Evolutionary conservation across 2,329 filamentous ascomycete genomes (phyloP), one percentile per base, ranked within the genome.

Genomic region (Aureobasidium pullulans): DNA sequence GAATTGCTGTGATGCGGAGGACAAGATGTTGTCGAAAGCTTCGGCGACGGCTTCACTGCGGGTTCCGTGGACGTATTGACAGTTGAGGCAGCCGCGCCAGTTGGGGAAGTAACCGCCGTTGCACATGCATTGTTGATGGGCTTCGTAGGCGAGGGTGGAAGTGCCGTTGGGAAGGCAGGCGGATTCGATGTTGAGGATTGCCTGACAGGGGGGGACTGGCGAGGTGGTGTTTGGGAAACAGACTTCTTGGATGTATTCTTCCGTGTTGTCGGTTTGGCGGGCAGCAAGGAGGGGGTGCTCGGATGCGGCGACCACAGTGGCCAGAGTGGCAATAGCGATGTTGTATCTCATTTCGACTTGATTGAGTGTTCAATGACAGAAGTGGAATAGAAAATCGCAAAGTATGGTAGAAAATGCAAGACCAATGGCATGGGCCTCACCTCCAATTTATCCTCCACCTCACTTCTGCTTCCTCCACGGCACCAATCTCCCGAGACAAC

Each of bases 21-120:
- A 62, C 37, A 78, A 63, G 46, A 78, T 70, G 16, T 62, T 60
- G 15, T 67, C 61, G 66, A 71, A 76, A 61, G 70, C 72, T 10
- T 62, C 63, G 28, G 68, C 64, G 58, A 73, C 71, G 16, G 66
- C 70, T 62, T 72, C 68, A 29, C 69, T 72, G 43, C 74, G 72
- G 7, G 70, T 68, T 47, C 75, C 76, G 65, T 78, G 75, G 13
- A 73, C 65, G 43, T 67, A 68, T 13, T 77, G 68, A 63, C 76
- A 79, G 34, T 70, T 61, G 34, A 75, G 72, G 65, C 76, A 79
- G 53, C 69, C 73, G 9, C 68, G 57, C 75, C 76, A 78, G 61
- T 77, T 73, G 31, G 62, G 39, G 66, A 79, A 79, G 69, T 71
- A 77, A 59, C 69, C 72, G 39, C 76, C 73, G 9, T 66, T 66